Base-by-base conservation (phyloP, 2,329 filamentous ascomycete species). In the Xylariales sp. region DNA sequence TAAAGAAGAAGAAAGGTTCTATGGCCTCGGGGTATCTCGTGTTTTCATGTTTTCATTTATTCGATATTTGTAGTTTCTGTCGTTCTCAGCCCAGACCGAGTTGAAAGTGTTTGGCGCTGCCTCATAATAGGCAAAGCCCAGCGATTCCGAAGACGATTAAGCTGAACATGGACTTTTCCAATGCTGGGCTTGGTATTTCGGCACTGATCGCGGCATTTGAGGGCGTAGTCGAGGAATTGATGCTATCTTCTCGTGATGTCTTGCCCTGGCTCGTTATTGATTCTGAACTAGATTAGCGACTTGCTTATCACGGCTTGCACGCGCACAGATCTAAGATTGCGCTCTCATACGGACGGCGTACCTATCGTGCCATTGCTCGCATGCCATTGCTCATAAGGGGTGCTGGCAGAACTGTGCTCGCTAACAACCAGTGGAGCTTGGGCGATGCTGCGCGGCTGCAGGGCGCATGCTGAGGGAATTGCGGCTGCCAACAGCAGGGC, bases 121-220 rank as follows among this genome's bases (percentile, higher is more conserved):
- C 15, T 38, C 39, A 44, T n/a, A 44, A 13, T 14, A 44, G 32
- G 30, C 41, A 44, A 25, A 44, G 41, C 18, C 41, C 41, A n/a
- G 41, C 41, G 15, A 44, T 31, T 10, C 41, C 41, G 17, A 44
- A 44, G n/a, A 44, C 35, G 25, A 44, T 41, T 18, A 44, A 33
- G 32, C 41, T 44, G 38, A 44, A 44, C 32, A 44, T 40, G 18
- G 41, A 44, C 29, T 44, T 44, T 28, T 44, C 41, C 21, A 44
- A n/a, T 8, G 34, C 27, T 31, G 38, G 38, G 30, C 34, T 20
- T 23, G 41, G 41, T 27, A 41, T 30, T n/a, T 44, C 38, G 30
- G 38, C 38, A 8, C 33, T 20, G 16, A 32, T 38, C 10, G 33
- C 35, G 12, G 41, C 39, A 17, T 29, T 36, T 11, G 41, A 30